Evolutionary conservation across 352 stramenopile species (phyloP), one percentile per base, ranked within the genome.

Genomic region (Globisporangium lucens): DNA sequence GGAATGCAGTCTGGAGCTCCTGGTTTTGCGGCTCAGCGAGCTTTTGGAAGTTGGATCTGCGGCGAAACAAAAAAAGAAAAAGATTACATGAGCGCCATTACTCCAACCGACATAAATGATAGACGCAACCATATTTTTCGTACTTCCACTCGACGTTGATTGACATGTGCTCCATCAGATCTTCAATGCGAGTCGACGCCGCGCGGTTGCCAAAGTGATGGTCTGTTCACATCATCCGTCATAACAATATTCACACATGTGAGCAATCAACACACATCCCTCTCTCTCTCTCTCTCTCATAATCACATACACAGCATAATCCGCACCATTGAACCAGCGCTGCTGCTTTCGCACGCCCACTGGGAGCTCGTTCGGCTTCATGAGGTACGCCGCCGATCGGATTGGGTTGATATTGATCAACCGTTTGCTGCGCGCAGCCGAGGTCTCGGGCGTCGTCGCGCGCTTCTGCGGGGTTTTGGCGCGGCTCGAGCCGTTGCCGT

Each of bases 91-190:
- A 49, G 41, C 5, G 3, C 20, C 4, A 49, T 49, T 49, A 33
- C 9, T 7, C 12, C 12, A 47, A 49, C 15, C 9, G 17, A 13
- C 15, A n/a, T 49, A 8, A 49, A 49, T 49, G 41, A n/a, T n/a
- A n/a, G 41, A n/a, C 9, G 15, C 41, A 49, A 15, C 41, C 41
- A 49, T 49, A 8, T 49, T n/a, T 15, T 49, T 17, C 41, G 5
- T 49, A 49, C 84, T 79, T 89, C 87, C 87, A 95, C 36, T 95
- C 84, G 38, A 95, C 87, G 43, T 82, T 89, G n/a, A 95, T 88
- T 35, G 81, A 77, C 85, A 95, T 91, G 79, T 95, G 87, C 68
- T 95, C 83, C 87, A 95, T 92, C 47, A 95, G 72, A 59, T 95
- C 87, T 56, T 95, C 87, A 33, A 95, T 64, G 27, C 82, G 72